Evolutionary conservation across 2,329 filamentous ascomycete genomes (phyloP), one percentile per base, ranked within the genome.

Genomic region (Coleophoma eucalyptorum): DNA sequence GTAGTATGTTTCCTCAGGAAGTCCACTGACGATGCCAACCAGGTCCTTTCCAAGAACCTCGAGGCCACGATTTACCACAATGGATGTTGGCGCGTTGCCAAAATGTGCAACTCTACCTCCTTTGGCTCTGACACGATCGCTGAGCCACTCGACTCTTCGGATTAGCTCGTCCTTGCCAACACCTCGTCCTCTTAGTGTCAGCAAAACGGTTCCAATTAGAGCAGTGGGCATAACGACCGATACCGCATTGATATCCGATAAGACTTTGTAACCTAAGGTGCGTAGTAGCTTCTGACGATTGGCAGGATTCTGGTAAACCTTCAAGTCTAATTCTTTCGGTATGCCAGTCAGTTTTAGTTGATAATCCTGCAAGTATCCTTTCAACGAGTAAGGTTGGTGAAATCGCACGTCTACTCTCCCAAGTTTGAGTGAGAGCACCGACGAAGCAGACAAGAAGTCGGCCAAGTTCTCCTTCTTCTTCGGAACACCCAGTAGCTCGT

Each of bases 201-300:
- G 76, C 0, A 99, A 76, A 0, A 97, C 89, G 0, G 94, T 99
- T 5, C 94, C 94, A 21, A 99, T 95, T 41, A 99, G 77, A 0
- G 94, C 93, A 0, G 94, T 97, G 1, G 94, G 94, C 94, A 99
- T 99, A 44, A 99, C 90, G 0, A 99, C 94, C 0, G 92, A 96
- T 2, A 96, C 93, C 33, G 87, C 83, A 65, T 99, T 99, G 71
- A 99, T 99, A 62, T 99, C 90, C 1, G 89, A 87, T 2, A 99
- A 76, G 1, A 97, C 91, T 60, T 89, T 89, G 72, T 97, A 99
- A 1, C 94, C 94, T 50, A 99, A 76, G 0, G 90, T 95, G 34
- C 91, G 81, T 12, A 99, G 72, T 2, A 99, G 73, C 52, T 89
- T 87, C 49, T 90, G 80, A 32, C 59, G 59, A 18, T 56, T 57